phyloP scores from a whole-genome alignment of 805 yeast genomes.

The Candida berthetii region DNA sequence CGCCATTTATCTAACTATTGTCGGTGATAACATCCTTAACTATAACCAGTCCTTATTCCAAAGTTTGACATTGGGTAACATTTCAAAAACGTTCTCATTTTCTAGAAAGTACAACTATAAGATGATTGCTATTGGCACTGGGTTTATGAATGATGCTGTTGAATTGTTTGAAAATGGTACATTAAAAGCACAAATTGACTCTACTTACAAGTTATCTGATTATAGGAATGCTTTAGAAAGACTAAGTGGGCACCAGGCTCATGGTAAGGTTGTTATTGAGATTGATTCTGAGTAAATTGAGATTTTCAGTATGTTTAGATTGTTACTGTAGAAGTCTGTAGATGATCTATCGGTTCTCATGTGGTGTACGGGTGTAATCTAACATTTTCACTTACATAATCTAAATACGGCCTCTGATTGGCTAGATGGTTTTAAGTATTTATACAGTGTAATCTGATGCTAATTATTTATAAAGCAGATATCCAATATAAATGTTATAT shows the following conservation, averaged over 20 bases:
- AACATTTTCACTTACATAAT: not conserved
- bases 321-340: not conserved
- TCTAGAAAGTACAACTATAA: slow-evolving; percentile 21
- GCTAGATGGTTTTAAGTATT: not conserved
- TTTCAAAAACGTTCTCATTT: slow-evolving; percentile 8
- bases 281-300: not conserved
- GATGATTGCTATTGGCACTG: slow-evolving; percentile 14
- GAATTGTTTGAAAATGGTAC: slow-evolving; percentile 33
- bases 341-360: not conserved
- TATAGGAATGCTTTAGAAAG: slow-evolving; percentile 43
- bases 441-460: too few species aligned
- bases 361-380: not conserved
- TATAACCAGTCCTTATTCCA: slow-evolving; percentile 12
- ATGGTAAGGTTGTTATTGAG: slow-evolving; percentile 54
- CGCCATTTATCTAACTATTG: slow-evolving; percentile 45
- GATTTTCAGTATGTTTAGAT: not conserved
- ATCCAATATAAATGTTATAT: too few species aligned
- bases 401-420: not conserved
- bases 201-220: slow-evolving; percentile 42
- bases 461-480: too few species aligned
- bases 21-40: slow-evolving; percentile 44
- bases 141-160: slow-evolving; percentile 21
- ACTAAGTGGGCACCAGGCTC: slow-evolving; percentile 39
- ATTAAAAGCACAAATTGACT: slow-evolving; percentile 44
- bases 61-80: slow-evolving; percentile 5